Conservation (phyloP, 148 eudicot species). For the Chenopodium quinoa region DNA sequence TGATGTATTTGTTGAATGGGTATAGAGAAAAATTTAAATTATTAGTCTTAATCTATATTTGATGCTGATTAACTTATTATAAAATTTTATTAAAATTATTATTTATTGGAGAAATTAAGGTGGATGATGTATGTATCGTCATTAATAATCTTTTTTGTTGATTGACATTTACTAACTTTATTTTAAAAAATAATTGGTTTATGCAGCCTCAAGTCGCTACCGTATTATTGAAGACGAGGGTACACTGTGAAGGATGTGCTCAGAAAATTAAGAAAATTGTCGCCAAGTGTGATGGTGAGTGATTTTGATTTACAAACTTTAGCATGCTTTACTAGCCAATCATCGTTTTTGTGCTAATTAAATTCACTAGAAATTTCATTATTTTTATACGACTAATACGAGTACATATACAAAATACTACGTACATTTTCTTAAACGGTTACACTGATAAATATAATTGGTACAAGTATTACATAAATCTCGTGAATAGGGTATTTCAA, state of each 20-base stretch:
- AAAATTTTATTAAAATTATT: neutral
- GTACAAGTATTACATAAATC: too few species aligned
- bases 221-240: slow-evolving; percentile 38
- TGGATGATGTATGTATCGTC: slow-evolving; percentile 11
- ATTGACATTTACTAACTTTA: slow-evolving; percentile 1
- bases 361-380: neutral
- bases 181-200: neutral
- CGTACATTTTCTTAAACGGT: too few species aligned
- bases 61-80: slow-evolving; percentile 6
- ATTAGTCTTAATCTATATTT: slow-evolving; percentile 3
- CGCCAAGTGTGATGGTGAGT: slow-evolving; percentile 40
- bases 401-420: too few species aligned
- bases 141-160: slow-evolving; percentile 1
- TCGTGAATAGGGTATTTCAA: too few species aligned
- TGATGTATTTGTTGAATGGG: slow-evolving; percentile 14
- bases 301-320: neutral
- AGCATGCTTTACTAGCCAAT: slow-evolving; percentile 11
- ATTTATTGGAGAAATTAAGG: neutral
- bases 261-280: slow-evolving; percentile 45
- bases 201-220: slow-evolving; percentile 40
- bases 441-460: too few species aligned
- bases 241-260: slow-evolving; percentile 57
- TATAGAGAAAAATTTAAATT: neutral
- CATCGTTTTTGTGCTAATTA: neutral
- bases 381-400: too few species aligned